Percentiles rank a stretch among this genome's conserved stretches.
These are phyloP conservation scores for Corniculantispora saksenae DNA, from an alignment of 2,329 filamentous ascomycete species.

Conservation along the genomic window DNA sequence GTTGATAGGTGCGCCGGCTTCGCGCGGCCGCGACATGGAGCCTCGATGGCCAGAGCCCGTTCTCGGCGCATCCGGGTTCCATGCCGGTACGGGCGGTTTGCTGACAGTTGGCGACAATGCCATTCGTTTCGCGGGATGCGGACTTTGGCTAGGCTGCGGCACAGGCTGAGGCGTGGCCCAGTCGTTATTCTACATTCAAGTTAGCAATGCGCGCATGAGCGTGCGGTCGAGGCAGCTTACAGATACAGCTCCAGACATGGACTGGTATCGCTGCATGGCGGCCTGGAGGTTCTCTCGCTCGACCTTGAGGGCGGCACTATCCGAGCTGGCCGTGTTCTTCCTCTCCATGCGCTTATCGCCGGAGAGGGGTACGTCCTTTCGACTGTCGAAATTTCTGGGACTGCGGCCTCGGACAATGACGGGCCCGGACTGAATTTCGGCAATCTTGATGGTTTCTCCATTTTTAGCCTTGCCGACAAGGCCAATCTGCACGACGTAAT, in stretches of 20 bases:
- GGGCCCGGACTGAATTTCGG: conserved; percentile 86
- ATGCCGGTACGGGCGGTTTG: conserved; percentile 56
- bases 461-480: conserved; percentile 73
- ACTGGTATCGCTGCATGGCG: conserved; percentile 30
- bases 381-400: conserved; percentile 89
- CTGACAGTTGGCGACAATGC: conserved; percentile 53
- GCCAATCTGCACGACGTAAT: conserved; percentile 86
- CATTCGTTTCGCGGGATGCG: conserved; percentile 54
- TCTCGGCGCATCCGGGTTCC: conserved; percentile 39
- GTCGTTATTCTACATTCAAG: conserved; percentile 38
- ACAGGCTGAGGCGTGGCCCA: conserved; percentile 47
- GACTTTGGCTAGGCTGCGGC: conserved; percentile 37
- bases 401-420: conserved; percentile 93
- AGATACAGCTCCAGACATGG: conserved; percentile 16
- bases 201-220: conserved; percentile 19
- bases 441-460: conserved; percentile 70
- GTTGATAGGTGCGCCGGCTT: conserved; percentile 41
- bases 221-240: neutral
- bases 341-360: conserved; percentile 51
- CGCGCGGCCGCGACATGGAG: conserved; percentile 19
- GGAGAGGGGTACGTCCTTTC: conserved; percentile 79
- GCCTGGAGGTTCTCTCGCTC: conserved; percentile 35
- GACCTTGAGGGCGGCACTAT: conserved; percentile 34
- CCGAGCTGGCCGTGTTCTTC: conserved; percentile 41
- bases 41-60: conserved; percentile 23